Base-by-base conservation (phyloP, 768 basidiomycete genomes). In the Kwoniella dejecticola region DNA sequence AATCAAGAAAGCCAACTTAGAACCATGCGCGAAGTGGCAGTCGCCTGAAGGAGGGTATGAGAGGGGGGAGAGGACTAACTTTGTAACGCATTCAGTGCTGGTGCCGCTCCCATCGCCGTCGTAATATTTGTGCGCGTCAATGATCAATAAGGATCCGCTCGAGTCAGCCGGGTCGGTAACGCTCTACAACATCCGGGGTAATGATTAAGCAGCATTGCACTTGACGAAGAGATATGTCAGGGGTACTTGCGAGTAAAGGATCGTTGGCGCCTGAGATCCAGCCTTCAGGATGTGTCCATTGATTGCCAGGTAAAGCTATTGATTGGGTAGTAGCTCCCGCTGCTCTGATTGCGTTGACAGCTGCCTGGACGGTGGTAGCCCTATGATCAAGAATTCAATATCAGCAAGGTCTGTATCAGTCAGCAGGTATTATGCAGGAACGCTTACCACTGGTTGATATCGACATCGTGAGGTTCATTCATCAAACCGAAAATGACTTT, bases 41-140 rank as follows among this genome's bases (percentile, higher is more conserved):
- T n/a, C n/a, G n/a, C n/a, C n/a, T n/a, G n/a, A n/a, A n/a, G n/a
- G 26, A 23, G n/a, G 27, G 53, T 27, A 21, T 5, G 41, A 19
- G 19, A 23, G 26, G 29, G 24, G 46, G 46, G 24, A n/a, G 5
- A 31, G 15, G 1, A 44, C 69, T 65, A 31, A 68, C 69, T 82
- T 83, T 10, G 83, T 86, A 4, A 81, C 79, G 60, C 86, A 87
- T 31, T 82, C 82, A 1, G 75, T 68, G 49, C 81, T 66, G 19
- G 82, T 81, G 58, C 79, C 82, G 26, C 74, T 82, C 70, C 82
- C 83, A 66, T 86, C 84, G 15, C 67, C 78, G 73, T 87, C 85
- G 48, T 85, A 82, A 76, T 86, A 86, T 70, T 85, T 83, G 81
- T 87, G 86, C 2, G 86, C 85, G 66, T 87, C 86, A 67, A 87